Evolutionary conservation across 2,329 filamentous ascomycete genomes (phyloP), one percentile per base, ranked within the genome.

Genomic region (Volutella citrinella): DNA sequence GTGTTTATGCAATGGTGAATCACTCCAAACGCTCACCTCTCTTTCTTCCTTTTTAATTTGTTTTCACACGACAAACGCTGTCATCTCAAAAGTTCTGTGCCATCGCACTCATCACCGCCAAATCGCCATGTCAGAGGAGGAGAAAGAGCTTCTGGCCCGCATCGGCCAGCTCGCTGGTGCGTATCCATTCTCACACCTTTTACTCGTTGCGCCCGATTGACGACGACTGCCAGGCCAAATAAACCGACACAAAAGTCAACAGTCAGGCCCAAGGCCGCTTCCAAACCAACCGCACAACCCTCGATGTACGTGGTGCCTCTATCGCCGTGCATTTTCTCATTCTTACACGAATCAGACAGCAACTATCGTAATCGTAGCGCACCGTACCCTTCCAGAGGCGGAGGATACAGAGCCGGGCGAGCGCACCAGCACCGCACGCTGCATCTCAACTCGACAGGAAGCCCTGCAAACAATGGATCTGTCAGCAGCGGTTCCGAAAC

Each of bases 241-340:
- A 56, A 89, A 89, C 57, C 78, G 81, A 32, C 82, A 86, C 65
- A 89, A 86, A 60, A 85, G 76, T 44, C 75, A 82, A 43, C 72
- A 76, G 45, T 57, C 68, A 20, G 67, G 66, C 24, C 38, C 62
- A 22, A 55, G 47, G n/a, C 42, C 63, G 13, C 32, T 50, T n/a
- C 34, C 50, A 27, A 44, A 32, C 17, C 52, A 51, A n/a, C n/a
- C n/a, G n/a, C n/a, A n/a, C n/a, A n/a, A n/a, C n/a, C n/a, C n/a
- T n/a, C n/a, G n/a, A n/a, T n/a, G n/a, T n/a, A n/a, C n/a, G n/a
- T n/a, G n/a, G n/a, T n/a, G n/a, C n/a, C n/a, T n/a, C n/a, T n/a
- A 62, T 42, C 57, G 61, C 27, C 55, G 66, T 70, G 56, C 29
- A 65, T 59, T 32, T 19, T 19, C 32, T 29, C 26, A 6, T 17